Conservation (phyloP, 176 grass and related monocot species). For the Triticum turgidum region DNA sequence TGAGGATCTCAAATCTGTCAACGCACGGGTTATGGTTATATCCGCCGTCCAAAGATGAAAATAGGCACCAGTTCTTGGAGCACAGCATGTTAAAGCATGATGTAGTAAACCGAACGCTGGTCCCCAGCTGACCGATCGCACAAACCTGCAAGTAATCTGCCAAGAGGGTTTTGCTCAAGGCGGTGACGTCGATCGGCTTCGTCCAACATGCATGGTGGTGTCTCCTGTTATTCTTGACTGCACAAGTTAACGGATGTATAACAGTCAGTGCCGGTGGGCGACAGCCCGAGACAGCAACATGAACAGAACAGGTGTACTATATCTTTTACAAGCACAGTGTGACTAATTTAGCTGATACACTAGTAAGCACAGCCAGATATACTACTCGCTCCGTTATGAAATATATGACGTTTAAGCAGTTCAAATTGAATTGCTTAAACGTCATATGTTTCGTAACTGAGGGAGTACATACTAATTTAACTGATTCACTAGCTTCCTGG, state of each 20-base stretch:
- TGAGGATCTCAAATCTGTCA: too few relatives aligned
- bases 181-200: too few relatives aligned
- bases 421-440: too few relatives aligned
- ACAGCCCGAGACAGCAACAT: background rate
- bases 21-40: too few relatives aligned
- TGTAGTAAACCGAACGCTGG: background rate
- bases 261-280: background rate
- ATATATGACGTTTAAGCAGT: too few relatives aligned
- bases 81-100: background rate
- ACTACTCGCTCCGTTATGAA: too few relatives aligned
- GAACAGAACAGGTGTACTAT: background rate
- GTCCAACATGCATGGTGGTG: background rate
- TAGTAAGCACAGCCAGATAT: too few relatives aligned
- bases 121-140: background rate
- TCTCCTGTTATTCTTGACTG: background rate
- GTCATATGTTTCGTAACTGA: too few relatives aligned
- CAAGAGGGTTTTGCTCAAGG: background rate
- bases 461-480: background rate
- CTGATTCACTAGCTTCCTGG: slow-evolving; percentile 43
- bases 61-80: background rate
- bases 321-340: background rate
- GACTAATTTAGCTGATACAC: background rate
- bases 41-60: background rate
- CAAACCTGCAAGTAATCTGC: background rate
- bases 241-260: background rate